Evolutionary conservation across 345 rosid species (phyloP), one percentile per base, ranked within the genome.

Genomic region (Balakata baccata): DNA sequence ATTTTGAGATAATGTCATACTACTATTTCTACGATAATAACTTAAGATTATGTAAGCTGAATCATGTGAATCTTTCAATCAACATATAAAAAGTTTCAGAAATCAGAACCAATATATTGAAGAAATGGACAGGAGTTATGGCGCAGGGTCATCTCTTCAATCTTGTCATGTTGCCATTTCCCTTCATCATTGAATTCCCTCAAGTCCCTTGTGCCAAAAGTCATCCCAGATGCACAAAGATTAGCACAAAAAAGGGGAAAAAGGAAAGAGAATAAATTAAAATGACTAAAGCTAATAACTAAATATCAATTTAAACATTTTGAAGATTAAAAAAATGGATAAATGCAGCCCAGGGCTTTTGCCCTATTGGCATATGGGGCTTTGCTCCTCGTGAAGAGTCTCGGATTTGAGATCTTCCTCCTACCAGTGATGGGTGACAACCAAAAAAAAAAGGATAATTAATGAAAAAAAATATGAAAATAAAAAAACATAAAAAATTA

Each of bases 121-220:
- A 68, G 69, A 74, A 58, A 45, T 10, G 51, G 49, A n/a, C n/a
- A n/a, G n/a, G n/a, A n/a, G n/a, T n/a, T n/a, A 43, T 58, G 38
- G 68, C 22, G 34, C 37, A 22, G n/a, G 51, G 67, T 61, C 70
- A 75, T 67, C 62, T 75, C 77, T 65, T 76, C 69, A 56, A 80
- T 76, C 75, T 76, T 76, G 77, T 68, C 83, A 49, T 72, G 80
- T 38, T 13, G 51, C 72, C 83, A 75, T 68, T 63, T 68, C 61
- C 4, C 11, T 47, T 80, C 66, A 68, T 68, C 72, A 68, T 76
- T 68, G 47, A 45, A 29, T 68, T 41, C 70, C 74, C n/a, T 12
- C 71, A 59, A 75, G 22, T 69, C 61, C 69, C 58, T 71, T 62
- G 64, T 66, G 29, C 69, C 53, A 34, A n/a, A n/a, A 9, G 8